These are phyloP conservation scores for Pistacia atlantica DNA, from an alignment of 345 rosid genomes.

Conservation along the genomic window DNA sequence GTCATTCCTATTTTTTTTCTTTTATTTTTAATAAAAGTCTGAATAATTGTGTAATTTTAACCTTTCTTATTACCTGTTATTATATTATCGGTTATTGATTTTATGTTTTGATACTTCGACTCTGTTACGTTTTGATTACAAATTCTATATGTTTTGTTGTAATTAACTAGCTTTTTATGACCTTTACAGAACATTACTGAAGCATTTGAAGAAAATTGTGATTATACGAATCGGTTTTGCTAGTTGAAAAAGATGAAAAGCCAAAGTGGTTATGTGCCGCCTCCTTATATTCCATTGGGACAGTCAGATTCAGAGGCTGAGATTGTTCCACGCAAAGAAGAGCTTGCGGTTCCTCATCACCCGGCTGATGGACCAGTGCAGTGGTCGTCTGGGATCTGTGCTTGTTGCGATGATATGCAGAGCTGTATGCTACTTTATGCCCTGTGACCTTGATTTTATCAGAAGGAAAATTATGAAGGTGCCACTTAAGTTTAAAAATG, in stretches of 20 bases:
- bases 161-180: not conserved
- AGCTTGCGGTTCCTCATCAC: slow-evolving; percentile 17
- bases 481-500: slow-evolving; percentile 43
- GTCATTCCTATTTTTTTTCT: too few relatives aligned
- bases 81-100: not conserved
- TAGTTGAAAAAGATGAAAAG: slow-evolving; percentile 44
- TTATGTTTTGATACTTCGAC: not conserved
- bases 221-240: not conserved
- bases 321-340: slow-evolving; percentile 32
- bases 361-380: slow-evolving; percentile 32
- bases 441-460: slow-evolving; percentile 63
- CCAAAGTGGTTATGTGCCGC: slow-evolving; percentile 69
- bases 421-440: slow-evolving; percentile 95
- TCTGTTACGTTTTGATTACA: not conserved
- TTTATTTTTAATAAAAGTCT: too few relatives aligned
- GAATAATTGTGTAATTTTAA: not conserved
- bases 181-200: slow-evolving; percentile 11
- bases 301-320: slow-evolving; percentile 57
- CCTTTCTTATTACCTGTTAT: not conserved
- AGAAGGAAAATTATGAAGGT: slow-evolving; percentile 52
- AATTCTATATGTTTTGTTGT: not conserved
- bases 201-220: not conserved
- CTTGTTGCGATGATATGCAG: slow-evolving; percentile 94
- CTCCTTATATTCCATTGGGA: slow-evolving; percentile 70
- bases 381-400: slow-evolving; percentile 98